These are phyloP conservation scores for Hypoxylon sp. DNA, from an alignment of 2,329 filamentous ascomycete genomes.

Conservation along the genomic window DNA sequence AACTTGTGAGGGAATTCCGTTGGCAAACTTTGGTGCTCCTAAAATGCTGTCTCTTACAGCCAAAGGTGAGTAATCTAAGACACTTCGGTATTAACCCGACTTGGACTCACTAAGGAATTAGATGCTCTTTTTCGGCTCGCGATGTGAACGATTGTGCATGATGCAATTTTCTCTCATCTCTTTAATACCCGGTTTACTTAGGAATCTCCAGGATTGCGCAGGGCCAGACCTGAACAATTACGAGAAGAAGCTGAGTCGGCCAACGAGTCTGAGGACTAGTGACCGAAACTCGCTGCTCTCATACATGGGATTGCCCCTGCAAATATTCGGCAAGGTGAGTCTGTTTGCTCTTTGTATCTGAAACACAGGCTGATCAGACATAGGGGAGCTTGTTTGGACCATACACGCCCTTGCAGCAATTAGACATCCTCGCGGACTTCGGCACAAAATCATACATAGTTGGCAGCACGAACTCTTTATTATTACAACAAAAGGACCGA, in stretches of 20 bases:
- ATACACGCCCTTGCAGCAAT: conserved; percentile 95
- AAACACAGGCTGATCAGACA: conserved; percentile 22
- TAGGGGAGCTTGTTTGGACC: conserved; percentile 94
- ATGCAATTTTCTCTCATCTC: conserved; percentile 98
- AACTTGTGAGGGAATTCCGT: conserved; percentile 93
- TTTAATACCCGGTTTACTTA: conserved; percentile 90
- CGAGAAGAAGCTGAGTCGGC: conserved; percentile 78
- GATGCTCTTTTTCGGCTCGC: conserved; percentile 99
- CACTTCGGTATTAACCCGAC: neutral
- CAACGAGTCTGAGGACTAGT: conserved; percentile 90
- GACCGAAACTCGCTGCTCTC: conserved; percentile 89
- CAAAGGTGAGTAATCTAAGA: conserved; percentile 74
- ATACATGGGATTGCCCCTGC: conserved; percentile 94
- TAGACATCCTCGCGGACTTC: conserved; percentile 92
- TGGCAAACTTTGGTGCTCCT: conserved; percentile 94
- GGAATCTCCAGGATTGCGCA: conserved; percentile 93
- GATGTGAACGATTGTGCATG: conserved; percentile 96
- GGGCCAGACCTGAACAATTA: conserved; percentile 92
- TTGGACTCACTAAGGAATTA: conserved; percentile 55
- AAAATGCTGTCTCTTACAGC: conserved; percentile 93
- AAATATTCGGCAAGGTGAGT: conserved; percentile 89
- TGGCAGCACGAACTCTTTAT: conserved; percentile 93
- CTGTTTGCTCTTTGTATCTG: neutral
- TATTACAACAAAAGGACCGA: conserved; percentile 93
- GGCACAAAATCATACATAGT: conserved; percentile 98